These are phyloP conservation scores for Yarrowia galli DNA, from an alignment of 1,139 yeast species.

Conservation along the genomic window DNA sequence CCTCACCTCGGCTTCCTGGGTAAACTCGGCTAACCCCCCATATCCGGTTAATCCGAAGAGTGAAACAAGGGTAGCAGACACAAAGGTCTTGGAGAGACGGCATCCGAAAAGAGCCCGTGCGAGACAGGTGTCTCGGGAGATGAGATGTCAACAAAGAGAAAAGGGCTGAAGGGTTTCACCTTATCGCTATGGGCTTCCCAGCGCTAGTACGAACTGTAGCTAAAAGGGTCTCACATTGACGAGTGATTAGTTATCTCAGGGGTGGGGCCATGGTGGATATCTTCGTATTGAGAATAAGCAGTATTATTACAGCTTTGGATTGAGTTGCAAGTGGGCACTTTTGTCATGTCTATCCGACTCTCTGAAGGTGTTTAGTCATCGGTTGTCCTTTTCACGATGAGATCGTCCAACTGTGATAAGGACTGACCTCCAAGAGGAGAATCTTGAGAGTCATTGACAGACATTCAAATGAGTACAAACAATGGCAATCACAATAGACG, in stretches of 20 bases:
- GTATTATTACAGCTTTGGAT: neutral
- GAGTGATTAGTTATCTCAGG: conserved; percentile 8
- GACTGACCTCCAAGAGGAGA: too few relatives aligned
- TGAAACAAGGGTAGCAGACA: conserved; percentile 13
- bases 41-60: conserved; percentile 7
- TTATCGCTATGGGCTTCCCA: neutral
- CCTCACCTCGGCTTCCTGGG: neutral
- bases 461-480: too few relatives aligned
- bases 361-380: too few relatives aligned
- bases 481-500: too few relatives aligned
- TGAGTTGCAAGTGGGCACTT: neutral
- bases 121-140: conserved; percentile 24
- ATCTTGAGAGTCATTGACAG: too few relatives aligned
- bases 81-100: conserved; percentile 2
- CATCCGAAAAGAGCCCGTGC: conserved; percentile 4
- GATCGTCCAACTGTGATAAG: too few relatives aligned
- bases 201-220: neutral
- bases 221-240: neutral
- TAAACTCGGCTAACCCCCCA: neutral
- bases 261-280: neutral
- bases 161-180: neutral
- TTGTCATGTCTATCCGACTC: too few relatives aligned
- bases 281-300: neutral
- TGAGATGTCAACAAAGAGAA: too few relatives aligned
- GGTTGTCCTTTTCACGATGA: too few relatives aligned